Evolutionary conservation across 2,329 filamentous ascomycete species (phyloP).

Genomic region (Penicillium sp.): DNA sequence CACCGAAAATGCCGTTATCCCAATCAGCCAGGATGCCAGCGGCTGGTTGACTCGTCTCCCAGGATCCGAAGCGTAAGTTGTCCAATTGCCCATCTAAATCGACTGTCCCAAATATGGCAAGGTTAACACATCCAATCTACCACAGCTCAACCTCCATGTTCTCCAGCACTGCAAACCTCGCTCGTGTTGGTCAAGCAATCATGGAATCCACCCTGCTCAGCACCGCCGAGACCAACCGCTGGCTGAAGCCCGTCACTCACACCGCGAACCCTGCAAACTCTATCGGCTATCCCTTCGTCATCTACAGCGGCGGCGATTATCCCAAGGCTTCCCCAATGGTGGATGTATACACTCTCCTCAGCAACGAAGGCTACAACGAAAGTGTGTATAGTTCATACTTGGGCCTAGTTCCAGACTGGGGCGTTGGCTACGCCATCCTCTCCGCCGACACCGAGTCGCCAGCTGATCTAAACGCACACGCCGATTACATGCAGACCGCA

Average conservation of each 20-base stretch:
- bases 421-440: slow-evolving; percentile 41
- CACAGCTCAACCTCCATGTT: slow-evolving; percentile 37
- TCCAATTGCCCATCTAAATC: slow-evolving; percentile 16
- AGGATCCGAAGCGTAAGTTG: slow-evolving; percentile 30
- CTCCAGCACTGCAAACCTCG: slow-evolving; percentile 40
- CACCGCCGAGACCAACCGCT: slow-evolving; percentile 36
- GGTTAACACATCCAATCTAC: background rate
- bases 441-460: slow-evolving; percentile 23
- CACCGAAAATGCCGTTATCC: slow-evolving; percentile 39
- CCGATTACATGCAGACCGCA: slow-evolving; percentile 32
- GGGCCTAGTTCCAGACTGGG: slow-evolving; percentile 40
- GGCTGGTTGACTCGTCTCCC: slow-evolving; percentile 39
- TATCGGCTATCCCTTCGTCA: slow-evolving; percentile 45
- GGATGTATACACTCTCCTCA: slow-evolving; percentile 39
- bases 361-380: slow-evolving; percentile 33
- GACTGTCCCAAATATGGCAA: background rate
- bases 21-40: slow-evolving; percentile 33
- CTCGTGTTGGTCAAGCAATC: slow-evolving; percentile 44
- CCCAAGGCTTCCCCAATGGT: slow-evolving; percentile 27
- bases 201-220: slow-evolving; percentile 45
- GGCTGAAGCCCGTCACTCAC: slow-evolving; percentile 48
- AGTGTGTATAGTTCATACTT: slow-evolving; percentile 39
- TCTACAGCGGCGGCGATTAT: slow-evolving; percentile 31
- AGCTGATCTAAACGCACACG: slow-evolving; percentile 29
- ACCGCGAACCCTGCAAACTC: slow-evolving; percentile 39